Evolutionary conservation across 139 green algal genomes (phyloP).

Genomic region (Spirogloea muscicola): DNA sequence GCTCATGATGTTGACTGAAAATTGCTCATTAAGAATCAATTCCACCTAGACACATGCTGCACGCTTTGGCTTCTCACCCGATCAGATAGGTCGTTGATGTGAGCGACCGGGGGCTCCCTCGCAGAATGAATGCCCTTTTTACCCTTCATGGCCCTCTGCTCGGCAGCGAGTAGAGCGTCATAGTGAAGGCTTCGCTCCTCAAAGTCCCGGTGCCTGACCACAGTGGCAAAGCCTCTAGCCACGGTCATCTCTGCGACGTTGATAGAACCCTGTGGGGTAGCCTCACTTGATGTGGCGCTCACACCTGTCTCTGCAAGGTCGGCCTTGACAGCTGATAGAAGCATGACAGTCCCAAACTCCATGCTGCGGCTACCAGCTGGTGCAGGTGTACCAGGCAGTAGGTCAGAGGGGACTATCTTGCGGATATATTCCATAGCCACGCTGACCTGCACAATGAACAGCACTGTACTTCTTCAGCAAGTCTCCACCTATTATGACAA

Average conservation of each 20-base stretch:
- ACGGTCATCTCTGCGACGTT: slow-evolving; percentile 82
- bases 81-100: slow-evolving; percentile 82
- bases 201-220: slow-evolving; percentile 65
- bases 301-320: too few relatives aligned
- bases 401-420: slow-evolving; percentile 59
- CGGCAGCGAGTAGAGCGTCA: slow-evolving; percentile 78
- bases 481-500: too few relatives aligned
- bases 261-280: too few relatives aligned
- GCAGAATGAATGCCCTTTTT: slow-evolving; percentile 77
- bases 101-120: slow-evolving; percentile 68
- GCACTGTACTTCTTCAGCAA: too few relatives aligned
- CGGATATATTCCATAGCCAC: slow-evolving; percentile 92
- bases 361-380: slow-evolving; percentile 26
- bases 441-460: slow-evolving; percentile 54
- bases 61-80: too few relatives aligned
- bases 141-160: slow-evolving; percentile 68
- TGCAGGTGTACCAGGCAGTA: slow-evolving; percentile 3
- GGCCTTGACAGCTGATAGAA: too few relatives aligned
- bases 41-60: too few relatives aligned
- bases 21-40: too few relatives aligned
- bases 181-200: slow-evolving; percentile 83
- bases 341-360: slow-evolving; percentile 36
- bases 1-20: background rate
- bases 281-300: too few relatives aligned
- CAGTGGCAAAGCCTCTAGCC: slow-evolving; percentile 72